Conservation (phyloP, 768 basidiomycete genomes). For the Boletus coccyginus region DNA sequence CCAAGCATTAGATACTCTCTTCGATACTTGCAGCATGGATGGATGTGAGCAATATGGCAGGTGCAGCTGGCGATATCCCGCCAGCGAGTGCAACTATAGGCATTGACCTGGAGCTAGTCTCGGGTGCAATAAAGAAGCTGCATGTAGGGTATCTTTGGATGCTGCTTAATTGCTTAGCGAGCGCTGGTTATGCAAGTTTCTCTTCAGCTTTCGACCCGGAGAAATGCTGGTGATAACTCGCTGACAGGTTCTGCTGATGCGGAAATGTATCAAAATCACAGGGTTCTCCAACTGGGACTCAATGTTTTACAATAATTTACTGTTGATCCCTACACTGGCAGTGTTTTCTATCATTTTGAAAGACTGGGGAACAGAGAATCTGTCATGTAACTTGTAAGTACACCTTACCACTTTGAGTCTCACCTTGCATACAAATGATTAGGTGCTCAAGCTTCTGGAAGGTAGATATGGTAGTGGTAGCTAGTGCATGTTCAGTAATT, state of each 20-base stretch:
- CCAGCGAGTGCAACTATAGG: conserved; percentile 27
- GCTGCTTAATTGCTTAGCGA: conserved; percentile 85
- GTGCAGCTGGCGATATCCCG: conserved; percentile 28
- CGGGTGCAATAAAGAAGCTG: conserved; percentile 45
- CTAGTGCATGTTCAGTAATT: conserved; percentile 17
- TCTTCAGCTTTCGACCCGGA: not conserved
- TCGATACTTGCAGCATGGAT: conserved; percentile 97
- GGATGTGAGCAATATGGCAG: conserved; percentile 53
- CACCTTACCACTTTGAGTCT: not conserved
- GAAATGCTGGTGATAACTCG: not conserved
- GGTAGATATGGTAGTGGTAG: conserved; percentile 4
- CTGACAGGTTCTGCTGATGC: conserved; percentile 85
- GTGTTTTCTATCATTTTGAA: conserved; percentile 82
- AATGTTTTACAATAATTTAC: conserved; percentile 97
- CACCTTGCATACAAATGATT: not conserved
- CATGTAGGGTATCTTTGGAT: conserved; percentile 97
- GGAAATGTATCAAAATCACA: conserved; percentile 92
- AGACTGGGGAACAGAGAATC: conserved; percentile 81
- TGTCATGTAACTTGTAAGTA: conserved; percentile 87
- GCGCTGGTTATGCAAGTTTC: conserved; percentile 80
- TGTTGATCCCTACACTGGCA: conserved; percentile 88
- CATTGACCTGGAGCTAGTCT: conserved; percentile 36
- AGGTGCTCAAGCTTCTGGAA: conserved; percentile 9
- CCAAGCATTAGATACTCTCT: conserved; percentile 67
- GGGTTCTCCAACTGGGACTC: conserved; percentile 98